Base-by-base conservation (phyloP, 2,329 filamentous ascomycete genomes). In the Geosmithia flava region DNA sequence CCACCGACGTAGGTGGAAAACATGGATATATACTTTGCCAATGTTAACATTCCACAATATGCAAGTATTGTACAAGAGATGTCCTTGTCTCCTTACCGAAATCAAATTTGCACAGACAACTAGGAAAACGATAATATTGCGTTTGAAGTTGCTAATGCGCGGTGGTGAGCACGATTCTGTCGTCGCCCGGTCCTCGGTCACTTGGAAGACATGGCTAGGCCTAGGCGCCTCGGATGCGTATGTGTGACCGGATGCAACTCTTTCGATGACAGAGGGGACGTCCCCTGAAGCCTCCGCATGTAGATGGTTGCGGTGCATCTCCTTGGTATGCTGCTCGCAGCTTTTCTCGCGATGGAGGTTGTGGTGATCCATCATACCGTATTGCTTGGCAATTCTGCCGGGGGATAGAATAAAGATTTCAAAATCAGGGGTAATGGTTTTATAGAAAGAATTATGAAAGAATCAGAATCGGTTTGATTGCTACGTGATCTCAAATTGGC, bases 1-100 rank as follows among this genome's bases (percentile, higher is more conserved):
- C 61, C 61, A 2, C 55, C 60, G 7, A 52, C 55, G 16, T 62
- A 46, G 3, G 60, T 62, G n/a, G 57, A 51, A 23, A 59, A 56
- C 45, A 58, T 61, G 33, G 59, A 58, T 13, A 59, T 56, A 50
- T 61, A 62, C 56, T 62, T 20, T 39, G n/a, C 33, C 8, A 8
- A 16, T 39, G 33, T 39, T 8, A 8, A 16, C 33, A 39, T 8
- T 39, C 33, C 8, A 39, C 16, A 8, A 39, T 16, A n/a, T 39
- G 33, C 33, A 39, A 39, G 33, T 39, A 16, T 8, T 8, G 16
- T 8, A 20, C 37, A 44, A 23, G 15, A 43, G 8, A 20, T 10
- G 17, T 43, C 16, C 16, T 8, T 16, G 16, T 8, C 8, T 8
- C 33, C 33, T 39, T 39, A 39, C 33, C 33, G 8, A 8, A 39